phyloP scores from a whole-genome alignment of 2,329 filamentous ascomycete species.

The Arthrobotrys conoides region DNA sequence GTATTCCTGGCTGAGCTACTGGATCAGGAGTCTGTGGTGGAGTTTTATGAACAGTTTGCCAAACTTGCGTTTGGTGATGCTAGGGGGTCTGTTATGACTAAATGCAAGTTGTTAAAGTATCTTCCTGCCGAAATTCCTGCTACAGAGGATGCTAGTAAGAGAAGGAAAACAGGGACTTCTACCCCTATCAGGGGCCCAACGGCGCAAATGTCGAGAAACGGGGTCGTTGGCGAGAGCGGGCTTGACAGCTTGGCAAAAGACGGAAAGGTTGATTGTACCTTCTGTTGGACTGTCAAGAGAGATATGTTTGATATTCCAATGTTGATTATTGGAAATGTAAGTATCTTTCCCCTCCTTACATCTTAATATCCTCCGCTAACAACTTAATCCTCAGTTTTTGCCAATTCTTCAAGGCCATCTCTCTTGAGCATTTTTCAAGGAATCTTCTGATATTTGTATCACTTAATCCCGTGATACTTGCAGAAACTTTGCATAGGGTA shows the following conservation, averaged over 20 bases:
- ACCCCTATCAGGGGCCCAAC: constrained; percentile 39
- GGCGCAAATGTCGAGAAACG: constrained; percentile 64
- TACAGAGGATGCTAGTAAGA: constrained; percentile 61
- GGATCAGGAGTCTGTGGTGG: constrained; percentile 91
- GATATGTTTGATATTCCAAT: constrained; percentile 99
- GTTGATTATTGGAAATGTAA: constrained; percentile 97
- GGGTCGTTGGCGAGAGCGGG: constrained; percentile 78
- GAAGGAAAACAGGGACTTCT: constrained; percentile 60
- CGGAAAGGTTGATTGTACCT: constrained; percentile 93
- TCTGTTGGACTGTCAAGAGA: constrained; percentile 96
- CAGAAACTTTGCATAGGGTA: constrained; percentile 3
- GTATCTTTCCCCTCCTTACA: constrained; percentile 65
- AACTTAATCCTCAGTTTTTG: constrained; percentile 30
- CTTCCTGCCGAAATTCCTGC: constrained; percentile 35
- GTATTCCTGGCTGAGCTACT: constrained; percentile 93
- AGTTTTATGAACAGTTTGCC: constrained; percentile 96
- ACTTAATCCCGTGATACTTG: not conserved
- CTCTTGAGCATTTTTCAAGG: constrained; percentile 13
- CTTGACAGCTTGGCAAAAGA: constrained; percentile 87
- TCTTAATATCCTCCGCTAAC: not conserved
- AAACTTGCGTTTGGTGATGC: constrained; percentile 93
- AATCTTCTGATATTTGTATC: constrained; percentile 10
- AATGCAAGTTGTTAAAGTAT: constrained; percentile 91
- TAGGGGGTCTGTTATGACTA: constrained; percentile 84
- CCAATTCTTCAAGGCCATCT: constrained; percentile 57